Conservation (phyloP, 176 grass and related monocot species). For the Triticum turgidum region DNA sequence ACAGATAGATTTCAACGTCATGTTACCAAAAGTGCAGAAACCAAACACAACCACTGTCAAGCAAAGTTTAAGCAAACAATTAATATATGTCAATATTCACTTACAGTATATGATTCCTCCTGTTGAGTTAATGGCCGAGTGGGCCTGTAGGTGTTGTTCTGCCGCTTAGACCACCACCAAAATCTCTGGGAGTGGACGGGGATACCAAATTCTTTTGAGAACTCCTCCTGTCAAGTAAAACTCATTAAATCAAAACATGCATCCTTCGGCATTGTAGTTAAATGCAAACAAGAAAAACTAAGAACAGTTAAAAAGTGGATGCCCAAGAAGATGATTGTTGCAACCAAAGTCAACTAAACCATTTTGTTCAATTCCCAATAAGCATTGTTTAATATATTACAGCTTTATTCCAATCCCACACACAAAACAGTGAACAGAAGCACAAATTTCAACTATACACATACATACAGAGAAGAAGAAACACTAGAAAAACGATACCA, state of each 20-base stretch:
- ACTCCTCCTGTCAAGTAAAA: conserved; percentile 51
- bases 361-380: neutral
- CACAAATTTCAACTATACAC: neutral
- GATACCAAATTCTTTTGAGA: conserved; percentile 59
- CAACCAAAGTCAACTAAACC: neutral
- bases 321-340: neutral
- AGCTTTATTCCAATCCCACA: neutral
- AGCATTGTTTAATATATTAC: neutral
- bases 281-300: neutral
- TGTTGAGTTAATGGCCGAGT: conserved; percentile 40
- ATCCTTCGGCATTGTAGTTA: neutral
- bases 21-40: neutral
- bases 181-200: conserved; percentile 60
- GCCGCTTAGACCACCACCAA: conserved; percentile 73
- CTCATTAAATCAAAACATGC: neutral
- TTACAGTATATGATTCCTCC: conserved; percentile 58
- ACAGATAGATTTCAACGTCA: neutral
- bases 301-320: neutral
- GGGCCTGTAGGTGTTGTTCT: conserved; percentile 57
- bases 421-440: neutral
- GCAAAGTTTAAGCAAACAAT: neutral
- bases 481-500: neutral
- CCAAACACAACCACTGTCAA: neutral
- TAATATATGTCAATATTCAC: conserved; percentile 25
- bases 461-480: neutral